Evolutionary conservation across 169 alveolate genomes (phyloP), one percentile per base, ranked within the genome.

Genomic region (Cardiosporidium cionae): DNA sequence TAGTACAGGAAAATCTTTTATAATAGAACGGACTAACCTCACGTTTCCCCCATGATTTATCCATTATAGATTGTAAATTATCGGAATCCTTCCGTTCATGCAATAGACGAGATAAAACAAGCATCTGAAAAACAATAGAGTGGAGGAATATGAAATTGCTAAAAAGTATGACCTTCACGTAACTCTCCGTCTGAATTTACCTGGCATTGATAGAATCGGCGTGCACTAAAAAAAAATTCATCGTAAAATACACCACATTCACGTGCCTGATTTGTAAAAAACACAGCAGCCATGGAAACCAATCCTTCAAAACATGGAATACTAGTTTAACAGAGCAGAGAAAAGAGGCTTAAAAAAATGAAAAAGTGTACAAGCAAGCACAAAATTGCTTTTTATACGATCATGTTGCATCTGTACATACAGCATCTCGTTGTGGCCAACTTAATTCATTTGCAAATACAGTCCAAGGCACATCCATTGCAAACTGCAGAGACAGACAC

Each of bases 381-480:
- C n/a, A n/a, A n/a, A n/a, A n/a, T n/a, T n/a, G n/a, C n/a, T n/a
- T n/a, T n/a, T n/a, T n/a, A n/a, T n/a, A n/a, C n/a, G n/a, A n/a
- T n/a, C n/a, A 44, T 16, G 58, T 16, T 44, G 58, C n/a, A n/a
- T 44, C n/a, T 44, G n/a, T 44, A 44, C 16, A 16, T 44, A 44
- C 58, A n/a, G 58, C 58, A 44, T 44, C 58, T 44, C 58, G 16
- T 44, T 44, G 58, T 44, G 58, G 58, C 58, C 58, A 44, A 44
- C 58, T 70, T 65, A 70, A 31, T 25, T 70, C 76, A 9, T 63
- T 70, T 31, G 76, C 76, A 22, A 70, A 68, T 52, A 70, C 23
- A 28, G 66, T 53, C 76, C 76, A 70, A 2, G 76, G 76, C 2
- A 70, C 54, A 68, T 70, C 72, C 72, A 52, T 70, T 22, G 66